phyloP scores from a whole-genome alignment of 805 yeast genomes.

The Nakazawaea populi region DNA sequence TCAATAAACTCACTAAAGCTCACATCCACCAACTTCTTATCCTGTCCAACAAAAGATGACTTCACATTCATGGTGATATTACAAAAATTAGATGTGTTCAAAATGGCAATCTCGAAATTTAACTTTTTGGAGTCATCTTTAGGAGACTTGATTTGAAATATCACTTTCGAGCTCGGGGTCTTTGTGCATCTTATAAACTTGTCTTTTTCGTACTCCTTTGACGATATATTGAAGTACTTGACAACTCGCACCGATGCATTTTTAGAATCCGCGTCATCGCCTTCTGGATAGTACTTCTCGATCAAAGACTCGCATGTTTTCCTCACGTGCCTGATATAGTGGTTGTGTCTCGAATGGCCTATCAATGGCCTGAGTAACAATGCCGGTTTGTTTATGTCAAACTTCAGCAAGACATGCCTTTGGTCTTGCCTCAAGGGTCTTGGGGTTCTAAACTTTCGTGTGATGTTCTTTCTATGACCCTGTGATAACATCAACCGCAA shows the following conservation, averaged over 20 bases:
- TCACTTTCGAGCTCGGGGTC: slow-evolving; percentile 26
- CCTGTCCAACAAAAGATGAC: slow-evolving; percentile 18
- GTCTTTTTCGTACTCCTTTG: slow-evolving; percentile 13
- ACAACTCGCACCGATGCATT: neutral
- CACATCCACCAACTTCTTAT: slow-evolving; percentile 36
- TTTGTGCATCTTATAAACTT: slow-evolving; percentile 35
- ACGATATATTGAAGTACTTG: slow-evolving; percentile 17
- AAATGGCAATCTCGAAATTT: slow-evolving; percentile 22
- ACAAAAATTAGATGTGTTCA: slow-evolving; percentile 35
- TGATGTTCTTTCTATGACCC: slow-evolving; percentile 43
- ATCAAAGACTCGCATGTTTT: slow-evolving; percentile 16
- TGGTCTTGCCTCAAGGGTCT: slow-evolving; percentile 32
- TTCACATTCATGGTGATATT: slow-evolving; percentile 31
- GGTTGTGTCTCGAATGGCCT: slow-evolving; percentile 53
- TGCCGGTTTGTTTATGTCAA: slow-evolving; percentile 31
- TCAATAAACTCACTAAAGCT: slow-evolving; percentile 45
- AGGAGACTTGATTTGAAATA: slow-evolving; percentile 12
- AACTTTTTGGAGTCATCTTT: slow-evolving; percentile 11
- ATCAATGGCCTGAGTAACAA: slow-evolving; percentile 50
- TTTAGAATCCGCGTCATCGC: neutral
- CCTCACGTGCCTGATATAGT: slow-evolving; percentile 29
- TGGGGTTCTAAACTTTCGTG: slow-evolving; percentile 38
- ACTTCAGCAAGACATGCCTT: neutral
- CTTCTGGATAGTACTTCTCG: slow-evolving; percentile 1
- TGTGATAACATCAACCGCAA: slow-evolving; percentile 59